Evolutionary conservation across 2,329 filamentous ascomycete genomes (phyloP).

Genomic region (Penicillium sp.): DNA sequence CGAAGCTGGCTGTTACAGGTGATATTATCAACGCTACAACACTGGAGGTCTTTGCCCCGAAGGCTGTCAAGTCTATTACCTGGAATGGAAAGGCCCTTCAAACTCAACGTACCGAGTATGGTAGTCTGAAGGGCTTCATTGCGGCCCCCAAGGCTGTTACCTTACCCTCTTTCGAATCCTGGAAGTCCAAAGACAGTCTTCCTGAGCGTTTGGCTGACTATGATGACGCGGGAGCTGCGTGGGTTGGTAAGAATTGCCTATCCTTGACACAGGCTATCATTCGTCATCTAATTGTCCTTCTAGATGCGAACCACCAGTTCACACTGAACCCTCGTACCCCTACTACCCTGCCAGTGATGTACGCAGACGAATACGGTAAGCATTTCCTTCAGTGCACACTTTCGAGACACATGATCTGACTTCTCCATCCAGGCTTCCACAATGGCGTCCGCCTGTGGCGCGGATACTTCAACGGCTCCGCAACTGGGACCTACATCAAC

Average conservation of each 20-base stretch:
- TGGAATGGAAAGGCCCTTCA: conserved; percentile 53
- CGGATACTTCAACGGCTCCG: conserved; percentile 43
- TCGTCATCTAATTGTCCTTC: conserved; percentile 8
- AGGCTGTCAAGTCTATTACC: conserved; percentile 47
- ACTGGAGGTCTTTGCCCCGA: conserved; percentile 53
- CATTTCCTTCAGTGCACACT: background rate
- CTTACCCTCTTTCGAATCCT: conserved; percentile 37
- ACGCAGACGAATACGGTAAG: conserved; percentile 48
- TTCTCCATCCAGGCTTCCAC: conserved; percentile 38
- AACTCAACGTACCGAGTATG: conserved; percentile 39
- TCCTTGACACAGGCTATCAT: background rate
- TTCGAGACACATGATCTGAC: background rate
- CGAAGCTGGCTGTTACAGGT: conserved; percentile 47
- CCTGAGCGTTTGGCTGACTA: conserved; percentile 45
- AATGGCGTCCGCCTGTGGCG: conserved; percentile 49
- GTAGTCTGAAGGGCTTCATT: conserved; percentile 42
- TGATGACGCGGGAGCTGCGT: conserved; percentile 44
- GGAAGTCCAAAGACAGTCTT: conserved; percentile 48
- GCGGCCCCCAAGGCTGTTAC: conserved; percentile 28
- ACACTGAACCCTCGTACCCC: conserved; percentile 46
- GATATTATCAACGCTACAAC: conserved; percentile 47
- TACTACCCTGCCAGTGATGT: conserved; percentile 48
- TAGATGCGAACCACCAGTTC: conserved; percentile 43
- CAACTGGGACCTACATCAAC: conserved; percentile 48
- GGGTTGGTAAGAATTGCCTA: conserved; percentile 32